Evolutionary conservation across 2,329 filamentous ascomycete species (phyloP), one percentile per base, ranked within the genome.

Genomic region (Talaromyces sp.): DNA sequence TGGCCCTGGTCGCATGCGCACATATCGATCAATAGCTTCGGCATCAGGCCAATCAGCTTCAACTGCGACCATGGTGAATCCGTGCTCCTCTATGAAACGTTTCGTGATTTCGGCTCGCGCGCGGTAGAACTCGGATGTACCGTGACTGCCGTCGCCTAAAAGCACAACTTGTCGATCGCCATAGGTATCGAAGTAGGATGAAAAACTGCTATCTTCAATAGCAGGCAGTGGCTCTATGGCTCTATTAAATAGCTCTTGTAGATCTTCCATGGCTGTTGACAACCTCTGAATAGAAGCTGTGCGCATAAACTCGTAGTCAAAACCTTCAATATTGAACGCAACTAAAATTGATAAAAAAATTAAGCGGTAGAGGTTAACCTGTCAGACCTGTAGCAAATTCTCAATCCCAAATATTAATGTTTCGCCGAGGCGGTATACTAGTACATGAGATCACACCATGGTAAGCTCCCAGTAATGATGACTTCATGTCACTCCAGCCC

Each of bases 41-140:
- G 78, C 77, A 56, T 83, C 80, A 1, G 80, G 80, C 80, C 79
- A 82, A 68, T 82, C 80, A 17, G 75, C 78, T 63, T 83, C 80
- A 7, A 81, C 69, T 19, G 77, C 78, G 8, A 82, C 73, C 40
- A 78, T 76, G 33, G 74, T 80, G 67, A 79, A 82, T 46, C 78
- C 78, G 58, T 82, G 79, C 35, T 77, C 60, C 6, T 73, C 56
- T 55, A 82, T 78, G 20, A 82, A 68, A 40, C 75, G 73, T 54
- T 80, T 77, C 1, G 80, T 82, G 43, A 82, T 79, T 35, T 76
- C 75, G 14, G 79, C 77, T 13, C 80, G 76, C 3, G 78, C 79
- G 24, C 67, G 54, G 60, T 83, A 83, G 70, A 82, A 82, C 52
- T 82, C 80, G 0, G 80, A 82, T 3, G 80, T 82, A 24, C 80